Percentiles rank a stretch among this genome's conserved stretches.
These are phyloP conservation scores for Lactarius indigo DNA, from an alignment of 768 basidiomycete species.

Conservation along the genomic window DNA sequence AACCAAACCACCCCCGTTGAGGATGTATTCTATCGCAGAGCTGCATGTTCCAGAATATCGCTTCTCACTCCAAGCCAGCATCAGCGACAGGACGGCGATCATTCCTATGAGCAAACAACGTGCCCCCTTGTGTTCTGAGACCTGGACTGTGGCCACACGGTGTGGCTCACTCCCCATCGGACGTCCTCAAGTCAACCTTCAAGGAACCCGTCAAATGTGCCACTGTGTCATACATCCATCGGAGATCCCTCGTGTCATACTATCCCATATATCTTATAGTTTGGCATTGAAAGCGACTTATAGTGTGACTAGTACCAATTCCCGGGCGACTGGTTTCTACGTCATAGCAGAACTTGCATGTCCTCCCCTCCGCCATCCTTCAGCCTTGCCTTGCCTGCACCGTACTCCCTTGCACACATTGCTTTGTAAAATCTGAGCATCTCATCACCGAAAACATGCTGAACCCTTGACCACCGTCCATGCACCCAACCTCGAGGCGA, in stretches of 20 bases:
- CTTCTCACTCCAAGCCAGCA: neutral
- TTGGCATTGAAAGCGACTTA: constrained; percentile 11
- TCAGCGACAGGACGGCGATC: constrained; percentile 22
- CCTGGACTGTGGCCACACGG: constrained; percentile 20
- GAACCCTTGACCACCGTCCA: constrained; percentile 15
- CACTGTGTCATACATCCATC: constrained; percentile 9
- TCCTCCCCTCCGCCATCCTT: neutral
- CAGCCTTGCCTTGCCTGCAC: no score
- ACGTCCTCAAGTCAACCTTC: constrained; percentile 6
- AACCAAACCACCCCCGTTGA: no score
- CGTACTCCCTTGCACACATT: constrained; percentile 11
- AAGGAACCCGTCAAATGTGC: constrained; percentile 16
- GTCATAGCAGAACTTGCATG: neutral
- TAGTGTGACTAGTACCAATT: neutral
- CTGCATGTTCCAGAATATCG: neutral
- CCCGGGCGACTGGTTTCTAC: constrained; percentile 7
- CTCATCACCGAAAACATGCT: constrained; percentile 12
- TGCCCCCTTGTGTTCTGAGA: constrained; percentile 7
- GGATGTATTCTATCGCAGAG: no score
- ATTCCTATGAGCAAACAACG: constrained; percentile 2
- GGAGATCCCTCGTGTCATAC: constrained; percentile 24
- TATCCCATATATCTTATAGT: constrained; percentile 8
- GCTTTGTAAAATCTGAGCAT: constrained; percentile 4
- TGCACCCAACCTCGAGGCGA: constrained; percentile 9
- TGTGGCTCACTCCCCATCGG: neutral